Percentiles rank a stretch among this genome's conserved stretches.
phyloP scores from a whole-genome alignment of 2,329 filamentous ascomycete genomes.

The Fusarium sarcochroum region DNA sequence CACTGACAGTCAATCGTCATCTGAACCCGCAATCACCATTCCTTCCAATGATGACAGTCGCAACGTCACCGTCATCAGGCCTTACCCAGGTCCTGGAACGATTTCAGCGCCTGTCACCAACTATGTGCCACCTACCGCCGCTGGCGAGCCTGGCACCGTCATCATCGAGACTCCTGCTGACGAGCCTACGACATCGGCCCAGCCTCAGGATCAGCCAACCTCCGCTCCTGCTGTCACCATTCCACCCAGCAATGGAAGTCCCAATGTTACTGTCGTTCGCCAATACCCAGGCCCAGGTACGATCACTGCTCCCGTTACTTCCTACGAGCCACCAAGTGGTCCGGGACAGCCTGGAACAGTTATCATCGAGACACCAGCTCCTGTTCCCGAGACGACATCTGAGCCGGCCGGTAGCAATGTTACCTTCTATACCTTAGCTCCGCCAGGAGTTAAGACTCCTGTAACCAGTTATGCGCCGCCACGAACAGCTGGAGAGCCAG shows the following conservation, averaged over 20 bases:
- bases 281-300: constrained; percentile 29
- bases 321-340: constrained; percentile 24
- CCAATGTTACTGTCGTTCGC: constrained; percentile 31
- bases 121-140: constrained; percentile 3
- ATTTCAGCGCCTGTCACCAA: constrained; percentile 14
- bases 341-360: constrained; percentile 28
- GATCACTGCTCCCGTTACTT: constrained; percentile 29
- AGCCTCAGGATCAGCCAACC: constrained; percentile 10
- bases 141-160: constrained; percentile 21
- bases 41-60: constrained; percentile 16
- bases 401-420: constrained; percentile 16
- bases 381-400: constrained; percentile 4
- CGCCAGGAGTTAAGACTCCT: constrained; percentile 10
- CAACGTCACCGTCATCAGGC: constrained; percentile 21
- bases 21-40: constrained; percentile 8
- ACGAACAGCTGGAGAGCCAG: constrained; percentile 20
- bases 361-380: constrained; percentile 32
- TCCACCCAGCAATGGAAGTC: constrained; percentile 18
- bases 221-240: constrained; percentile 23
- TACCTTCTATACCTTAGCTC: constrained; percentile 29
- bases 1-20: not conserved
- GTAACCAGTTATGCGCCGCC: constrained; percentile 29
- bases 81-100: constrained; percentile 15
- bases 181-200: not conserved
- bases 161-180: constrained; percentile 20